Percentiles rank a stretch among this genome's conserved stretches.
These are phyloP conservation scores for Phyllosticta citriasiana DNA, from an alignment of 2,329 filamentous ascomycete species.

Conservation along the genomic window DNA sequence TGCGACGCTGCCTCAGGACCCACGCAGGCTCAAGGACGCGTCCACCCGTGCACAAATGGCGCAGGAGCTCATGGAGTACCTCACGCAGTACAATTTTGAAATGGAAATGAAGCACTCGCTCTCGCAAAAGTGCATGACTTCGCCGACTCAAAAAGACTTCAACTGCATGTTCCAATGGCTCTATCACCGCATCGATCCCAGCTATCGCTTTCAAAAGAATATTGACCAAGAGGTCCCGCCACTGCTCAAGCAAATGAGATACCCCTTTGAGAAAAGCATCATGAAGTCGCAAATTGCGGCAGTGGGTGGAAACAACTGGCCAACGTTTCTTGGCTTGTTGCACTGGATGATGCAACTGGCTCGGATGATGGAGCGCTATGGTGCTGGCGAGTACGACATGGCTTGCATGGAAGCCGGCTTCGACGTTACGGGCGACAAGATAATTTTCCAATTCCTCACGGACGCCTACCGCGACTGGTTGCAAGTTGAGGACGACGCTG, in stretches of 20 bases:
- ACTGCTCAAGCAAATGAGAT: slow-evolving; percentile 83
- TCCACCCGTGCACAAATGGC: slow-evolving; percentile 73
- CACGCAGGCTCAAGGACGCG: slow-evolving; percentile 73
- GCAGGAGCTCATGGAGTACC: slow-evolving; percentile 82
- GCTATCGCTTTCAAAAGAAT: slow-evolving; percentile 84
- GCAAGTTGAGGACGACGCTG: slow-evolving; percentile 60
- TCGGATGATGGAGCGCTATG: slow-evolving; percentile 83
- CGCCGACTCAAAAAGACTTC: slow-evolving; percentile 96
- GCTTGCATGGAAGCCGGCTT: slow-evolving; percentile 80
- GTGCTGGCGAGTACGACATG: slow-evolving; percentile 71
- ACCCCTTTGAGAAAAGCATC: slow-evolving; percentile 90
- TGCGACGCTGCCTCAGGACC: slow-evolving; percentile 76
- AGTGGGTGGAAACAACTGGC: slow-evolving; percentile 95
- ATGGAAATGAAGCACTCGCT: slow-evolving; percentile 93
- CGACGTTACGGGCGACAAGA: slow-evolving; percentile 80
- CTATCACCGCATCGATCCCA: slow-evolving; percentile 90
- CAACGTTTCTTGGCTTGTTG: slow-evolving; percentile 81
- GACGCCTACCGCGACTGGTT: slow-evolving; percentile 90
- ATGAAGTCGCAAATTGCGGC: slow-evolving; percentile 93
- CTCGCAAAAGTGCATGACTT: slow-evolving; percentile 83
- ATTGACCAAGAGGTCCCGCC: slow-evolving; percentile 93
- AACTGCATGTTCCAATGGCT: slow-evolving; percentile 97
- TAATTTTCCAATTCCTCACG: slow-evolving; percentile 88
- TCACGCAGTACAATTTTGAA: slow-evolving; percentile 90
- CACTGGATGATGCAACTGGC: slow-evolving; percentile 99